phyloP scores from a whole-genome alignment of 768 basidiomycete genomes.

The Pulveroboletus sp. region DNA sequence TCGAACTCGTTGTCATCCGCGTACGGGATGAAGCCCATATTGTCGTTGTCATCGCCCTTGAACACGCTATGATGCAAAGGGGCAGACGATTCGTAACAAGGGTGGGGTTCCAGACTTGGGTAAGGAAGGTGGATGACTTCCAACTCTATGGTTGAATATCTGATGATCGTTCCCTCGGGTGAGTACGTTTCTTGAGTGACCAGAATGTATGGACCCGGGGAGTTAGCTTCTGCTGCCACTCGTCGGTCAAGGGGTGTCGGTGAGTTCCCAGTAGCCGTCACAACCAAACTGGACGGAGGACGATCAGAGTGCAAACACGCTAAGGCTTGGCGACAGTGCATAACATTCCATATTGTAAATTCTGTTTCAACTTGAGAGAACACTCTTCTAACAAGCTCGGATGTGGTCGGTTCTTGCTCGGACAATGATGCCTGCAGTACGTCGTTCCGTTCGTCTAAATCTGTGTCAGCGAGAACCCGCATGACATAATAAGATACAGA shows the following conservation, averaged over 20 bases:
- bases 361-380: conserved; percentile 24
- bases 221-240: neutral
- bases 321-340: conserved; percentile 12
- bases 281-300: neutral
- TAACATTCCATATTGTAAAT: conserved; percentile 19
- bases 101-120: conserved; percentile 26
- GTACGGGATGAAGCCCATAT: conserved; percentile 59
- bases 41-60: conserved; percentile 54
- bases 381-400: conserved; percentile 14
- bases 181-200: conserved; percentile 16
- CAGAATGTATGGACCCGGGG: neutral
- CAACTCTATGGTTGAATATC: conserved; percentile 11
- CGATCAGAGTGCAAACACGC: conserved; percentile 10
- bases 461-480: neutral
- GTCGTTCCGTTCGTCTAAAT: conserved; percentile 9
- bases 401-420: neutral
- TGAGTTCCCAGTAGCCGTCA: neutral
- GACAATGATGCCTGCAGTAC: conserved; percentile 8
- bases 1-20: conserved; percentile 58
- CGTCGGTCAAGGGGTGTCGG: neutral
- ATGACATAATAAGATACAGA: neutral
- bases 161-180: conserved; percentile 9
- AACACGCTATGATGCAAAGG: conserved; percentile 45
- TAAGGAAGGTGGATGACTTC: conserved; percentile 11
- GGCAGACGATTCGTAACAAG: conserved; percentile 55